These are phyloP conservation scores for Rhodotorula mucilaginosa DNA, from an alignment of 1,284 basidiomycete genomes.

Conservation along the genomic window DNA sequence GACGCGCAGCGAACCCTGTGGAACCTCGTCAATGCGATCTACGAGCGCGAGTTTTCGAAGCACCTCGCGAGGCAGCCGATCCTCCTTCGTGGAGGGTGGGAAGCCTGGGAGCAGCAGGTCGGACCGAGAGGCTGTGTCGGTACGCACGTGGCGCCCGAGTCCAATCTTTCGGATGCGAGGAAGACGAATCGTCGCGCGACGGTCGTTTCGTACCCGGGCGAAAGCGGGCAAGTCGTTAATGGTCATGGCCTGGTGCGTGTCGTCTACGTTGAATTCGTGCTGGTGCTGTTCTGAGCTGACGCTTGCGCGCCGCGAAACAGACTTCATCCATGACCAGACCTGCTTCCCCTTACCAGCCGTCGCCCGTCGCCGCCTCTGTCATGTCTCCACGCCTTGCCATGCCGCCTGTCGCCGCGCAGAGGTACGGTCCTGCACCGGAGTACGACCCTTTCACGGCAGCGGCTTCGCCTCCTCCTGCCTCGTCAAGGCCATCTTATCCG, in stretches of 20 bases:
- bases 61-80: conserved; percentile 73
- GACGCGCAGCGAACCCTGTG: conserved; percentile 26
- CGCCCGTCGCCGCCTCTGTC: not conserved
- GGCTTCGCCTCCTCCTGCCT: not conserved
- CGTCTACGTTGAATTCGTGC: not conserved
- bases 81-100: conserved; percentile 78
- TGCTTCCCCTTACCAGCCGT: not conserved
- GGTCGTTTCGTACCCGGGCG: conserved; percentile 10
- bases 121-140: conserved; percentile 56
- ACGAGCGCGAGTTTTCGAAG: conserved; percentile 69
- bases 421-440: conserved; percentile 29
- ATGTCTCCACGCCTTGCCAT: conserved; percentile 33
- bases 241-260: not conserved
- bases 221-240: conserved; percentile 2
- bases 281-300: too few relatives aligned
- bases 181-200: conserved; percentile 29
- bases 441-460: conserved; percentile 33
- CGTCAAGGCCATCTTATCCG: conserved; percentile 9
- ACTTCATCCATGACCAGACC: not conserved
- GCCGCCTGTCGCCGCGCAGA: conserved; percentile 40
- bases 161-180: conserved; percentile 19
- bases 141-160: conserved; percentile 45
- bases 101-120: conserved; percentile 73
- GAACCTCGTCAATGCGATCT: conserved; percentile 64
- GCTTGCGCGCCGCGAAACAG: not conserved